Conservation (phyloP, 2,329 filamentous ascomycete species). For the Aureobasidium zeae region DNA sequence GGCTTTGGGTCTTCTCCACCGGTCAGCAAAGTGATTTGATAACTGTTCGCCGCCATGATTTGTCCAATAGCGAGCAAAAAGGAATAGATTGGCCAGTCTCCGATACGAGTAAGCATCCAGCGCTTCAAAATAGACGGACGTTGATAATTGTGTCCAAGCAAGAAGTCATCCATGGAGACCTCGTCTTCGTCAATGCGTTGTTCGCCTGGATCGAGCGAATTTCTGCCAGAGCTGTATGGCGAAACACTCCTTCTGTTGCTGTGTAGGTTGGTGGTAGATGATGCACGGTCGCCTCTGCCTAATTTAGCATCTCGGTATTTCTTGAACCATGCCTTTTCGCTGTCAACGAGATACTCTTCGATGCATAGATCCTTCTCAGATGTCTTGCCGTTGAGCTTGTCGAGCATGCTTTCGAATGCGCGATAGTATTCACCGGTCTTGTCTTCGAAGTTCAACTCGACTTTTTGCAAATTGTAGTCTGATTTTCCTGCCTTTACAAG, state of each 20-base stretch:
- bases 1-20: conserved; percentile 53
- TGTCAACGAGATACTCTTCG: conserved; percentile 54
- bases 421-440: conserved; percentile 52
- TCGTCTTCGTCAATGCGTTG: conserved; percentile 22
- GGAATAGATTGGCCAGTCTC: conserved; percentile 56
- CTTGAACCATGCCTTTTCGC: conserved; percentile 60
- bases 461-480: conserved; percentile 4
- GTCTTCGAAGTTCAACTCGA: conserved; percentile 47
- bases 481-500: background rate
- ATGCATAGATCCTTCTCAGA: conserved; percentile 54
- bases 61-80: conserved; percentile 53
- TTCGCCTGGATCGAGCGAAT: conserved; percentile 31
- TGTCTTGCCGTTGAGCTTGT: conserved; percentile 46
- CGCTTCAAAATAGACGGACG: conserved; percentile 49
- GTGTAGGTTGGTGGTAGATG: conserved; percentile 27
- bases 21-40: conserved; percentile 58
- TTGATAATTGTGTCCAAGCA: conserved; percentile 48
- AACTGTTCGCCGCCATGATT: conserved; percentile 56
- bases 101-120: conserved; percentile 46
- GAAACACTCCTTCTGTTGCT: background rate
- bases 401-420: conserved; percentile 49
- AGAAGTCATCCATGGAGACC: conserved; percentile 40
- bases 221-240: conserved; percentile 25
- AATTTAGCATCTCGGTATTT: conserved; percentile 48
- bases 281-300: conserved; percentile 23